These are phyloP conservation scores for Ilyonectria destructans DNA, from an alignment of 2,329 filamentous ascomycete species.

Conservation along the genomic window DNA sequence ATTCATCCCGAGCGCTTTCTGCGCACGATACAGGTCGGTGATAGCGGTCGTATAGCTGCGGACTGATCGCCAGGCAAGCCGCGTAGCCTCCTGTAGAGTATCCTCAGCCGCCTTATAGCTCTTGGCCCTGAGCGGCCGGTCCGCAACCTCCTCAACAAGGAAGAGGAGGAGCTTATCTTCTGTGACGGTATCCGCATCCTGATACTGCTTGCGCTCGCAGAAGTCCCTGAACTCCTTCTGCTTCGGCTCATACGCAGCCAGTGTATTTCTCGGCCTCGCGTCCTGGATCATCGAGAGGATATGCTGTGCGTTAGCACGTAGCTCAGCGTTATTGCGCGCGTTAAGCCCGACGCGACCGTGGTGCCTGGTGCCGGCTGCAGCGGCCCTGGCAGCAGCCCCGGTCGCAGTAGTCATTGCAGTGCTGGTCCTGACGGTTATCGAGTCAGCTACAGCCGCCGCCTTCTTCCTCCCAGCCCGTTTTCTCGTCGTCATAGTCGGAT, in stretches of 20 bases:
- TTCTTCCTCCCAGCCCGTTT: no score
- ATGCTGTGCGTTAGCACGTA: background rate
- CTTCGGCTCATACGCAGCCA: background rate
- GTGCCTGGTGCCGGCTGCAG: background rate
- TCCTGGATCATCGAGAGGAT: slow-evolving; percentile 9
- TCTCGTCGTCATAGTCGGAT: no score
- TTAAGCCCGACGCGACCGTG: slow-evolving; percentile 1
- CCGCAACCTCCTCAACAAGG: no score
- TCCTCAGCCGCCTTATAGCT: background rate
- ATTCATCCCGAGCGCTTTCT: slow-evolving; percentile 7
- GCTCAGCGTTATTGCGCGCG: background rate
- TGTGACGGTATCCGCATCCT: no score
- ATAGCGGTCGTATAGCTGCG: slow-evolving; percentile 4
- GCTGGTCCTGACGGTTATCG: no score
- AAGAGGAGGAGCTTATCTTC: no score
- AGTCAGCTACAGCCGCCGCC: no score
- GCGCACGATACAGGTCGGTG: background rate
- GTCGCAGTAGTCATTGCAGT: no score
- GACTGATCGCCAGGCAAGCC: background rate
- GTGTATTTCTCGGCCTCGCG: background rate
- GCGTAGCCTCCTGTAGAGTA: background rate
- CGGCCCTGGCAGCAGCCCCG: background rate
- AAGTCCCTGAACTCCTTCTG: background rate
- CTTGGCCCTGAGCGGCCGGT: no score
- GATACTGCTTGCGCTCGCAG: no score